Evolutionary conservation across 352 stramenopile genomes (phyloP).

Genomic region (Pythium pyrilobum): DNA sequence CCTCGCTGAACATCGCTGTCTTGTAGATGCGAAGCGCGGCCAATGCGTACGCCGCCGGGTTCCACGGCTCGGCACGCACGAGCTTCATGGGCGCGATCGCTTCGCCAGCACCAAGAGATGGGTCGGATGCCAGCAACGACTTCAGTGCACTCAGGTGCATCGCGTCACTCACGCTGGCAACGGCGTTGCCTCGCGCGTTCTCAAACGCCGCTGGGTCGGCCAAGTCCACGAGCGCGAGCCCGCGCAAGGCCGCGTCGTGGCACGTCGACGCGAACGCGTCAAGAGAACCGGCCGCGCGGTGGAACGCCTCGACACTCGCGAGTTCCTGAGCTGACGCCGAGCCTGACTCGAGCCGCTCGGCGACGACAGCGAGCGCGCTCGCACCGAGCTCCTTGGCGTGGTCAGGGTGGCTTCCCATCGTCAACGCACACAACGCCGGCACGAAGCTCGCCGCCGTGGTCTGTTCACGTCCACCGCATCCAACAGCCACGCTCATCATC

Average conservation of each 20-base stretch:
- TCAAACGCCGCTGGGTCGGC: neutral
- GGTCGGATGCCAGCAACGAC: constrained; percentile 25
- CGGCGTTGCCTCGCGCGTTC: neutral
- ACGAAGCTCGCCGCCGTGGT: neutral
- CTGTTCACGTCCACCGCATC: neutral
- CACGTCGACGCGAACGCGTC: neutral
- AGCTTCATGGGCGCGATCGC: constrained; percentile 38
- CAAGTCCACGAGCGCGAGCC: constrained; percentile 7
- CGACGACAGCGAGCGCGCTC: neutral
- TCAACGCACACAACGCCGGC: constrained; percentile 6
- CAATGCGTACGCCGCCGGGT: constrained; percentile 45
- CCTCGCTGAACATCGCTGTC: constrained; percentile 8
- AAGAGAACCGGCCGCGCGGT: constrained; percentile 4
- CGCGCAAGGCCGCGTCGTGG: neutral
- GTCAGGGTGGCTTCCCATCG: neutral
- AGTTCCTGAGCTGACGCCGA: neutral
- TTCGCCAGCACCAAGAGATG: constrained; percentile 6
- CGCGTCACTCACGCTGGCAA: constrained; percentile 11
- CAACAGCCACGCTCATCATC: too few species aligned
- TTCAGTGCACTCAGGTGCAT: constrained; percentile 28
- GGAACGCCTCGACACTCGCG: constrained; percentile 4
- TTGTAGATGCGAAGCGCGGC: constrained; percentile 48
- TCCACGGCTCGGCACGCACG: constrained; percentile 55
- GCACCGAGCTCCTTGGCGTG: neutral
- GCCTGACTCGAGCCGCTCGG: neutral